Percentiles rank a stretch among this genome's conserved stretches.
These are phyloP conservation scores for Candida odintsovae DNA, from an alignment of 805 yeast species.

Conservation along the genomic window DNA sequence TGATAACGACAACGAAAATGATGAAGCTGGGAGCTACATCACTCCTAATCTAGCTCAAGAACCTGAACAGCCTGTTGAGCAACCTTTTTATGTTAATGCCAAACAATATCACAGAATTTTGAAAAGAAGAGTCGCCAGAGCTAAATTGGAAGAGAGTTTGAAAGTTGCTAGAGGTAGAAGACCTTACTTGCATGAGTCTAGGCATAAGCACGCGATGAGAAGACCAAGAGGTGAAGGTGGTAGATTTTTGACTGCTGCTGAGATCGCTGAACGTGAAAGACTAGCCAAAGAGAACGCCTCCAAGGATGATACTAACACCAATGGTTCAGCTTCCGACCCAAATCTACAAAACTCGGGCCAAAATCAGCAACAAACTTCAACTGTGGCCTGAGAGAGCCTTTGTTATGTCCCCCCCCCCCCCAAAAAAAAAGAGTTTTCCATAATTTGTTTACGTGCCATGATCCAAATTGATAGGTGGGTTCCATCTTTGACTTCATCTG, in stretches of 20 bases:
- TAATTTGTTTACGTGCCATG: not conserved
- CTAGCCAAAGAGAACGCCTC: slow-evolving; percentile 18
- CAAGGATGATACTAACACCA: not conserved
- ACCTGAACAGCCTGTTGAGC: slow-evolving; percentile 44
- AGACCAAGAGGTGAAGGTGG: slow-evolving; percentile 99
- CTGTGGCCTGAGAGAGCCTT: not conserved
- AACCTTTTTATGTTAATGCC: slow-evolving; percentile 96
- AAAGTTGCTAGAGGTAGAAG: slow-evolving; percentile 85
- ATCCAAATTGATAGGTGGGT: not conserved
- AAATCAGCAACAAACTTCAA: not conserved
- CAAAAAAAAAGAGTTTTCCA: not conserved
- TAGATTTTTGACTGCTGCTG: slow-evolving; percentile 90
- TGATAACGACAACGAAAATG: slow-evolving; percentile 1
- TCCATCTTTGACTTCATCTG: not conserved
- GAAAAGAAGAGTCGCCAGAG: slow-evolving; percentile 90
- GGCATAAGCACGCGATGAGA: slow-evolving; percentile 99
- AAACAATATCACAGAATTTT: slow-evolving; percentile 94
- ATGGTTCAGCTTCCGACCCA: not conserved
- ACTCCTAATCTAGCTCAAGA: slow-evolving; percentile 3
- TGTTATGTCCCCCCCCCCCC: no score
- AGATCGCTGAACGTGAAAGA: slow-evolving; percentile 53
- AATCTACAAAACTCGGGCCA: not conserved
- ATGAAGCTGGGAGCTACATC: not conserved
- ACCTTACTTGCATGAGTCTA: slow-evolving; percentile 92
- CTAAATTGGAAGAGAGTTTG: slow-evolving; percentile 82